Evolutionary conservation across 2,329 filamentous ascomycete species (phyloP), one percentile per base, ranked within the genome.

Genomic region (Cercospora sp.): DNA sequence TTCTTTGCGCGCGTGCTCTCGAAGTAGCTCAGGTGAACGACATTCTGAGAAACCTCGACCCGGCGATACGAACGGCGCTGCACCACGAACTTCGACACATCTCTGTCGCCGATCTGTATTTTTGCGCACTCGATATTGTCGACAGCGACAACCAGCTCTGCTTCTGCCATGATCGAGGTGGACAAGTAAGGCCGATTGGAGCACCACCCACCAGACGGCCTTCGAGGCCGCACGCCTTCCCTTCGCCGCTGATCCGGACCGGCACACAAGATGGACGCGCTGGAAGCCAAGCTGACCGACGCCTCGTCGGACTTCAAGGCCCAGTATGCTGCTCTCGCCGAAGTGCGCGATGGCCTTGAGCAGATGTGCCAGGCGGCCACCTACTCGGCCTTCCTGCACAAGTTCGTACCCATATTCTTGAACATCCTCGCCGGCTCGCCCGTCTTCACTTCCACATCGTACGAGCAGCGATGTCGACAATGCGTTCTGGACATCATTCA

Each of bases 401-500:
- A 92, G 81, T 85, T 97, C 76, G 91, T 98, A 83, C 95, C 95
- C 45, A 88, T 97, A 37, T 95, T 98, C 81, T 87, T 95, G 78
- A 89, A 87, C 79, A 92, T 97, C 64, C 84, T 99, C 62, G 90
- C 90, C 77, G 92, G 93, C 65, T 89, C 91, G 76, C 94, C 93
- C 45, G 91, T 96, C 72, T 98, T 99, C 79, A 90, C 94, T 74
- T 97, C 92, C 79, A 92, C 90, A 76, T 96, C 93, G 2, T 86
- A 89, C 63, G 95, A 99, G 78, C 95, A 98, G 86, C 96, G 93
- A 87, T 84, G 99, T 72, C 92, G 95, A 71, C 95, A 95, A 79
- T 96, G 91, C 79, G 87, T 97, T 60, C 90, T 99, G 74, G 96
- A 99, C 81, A 97, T 97, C 73, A 85, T 99, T 32, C 93, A 98